phyloP scores from a whole-genome alignment of 2,329 filamentous ascomycete species.

The Scedosporium minutisporum region DNA sequence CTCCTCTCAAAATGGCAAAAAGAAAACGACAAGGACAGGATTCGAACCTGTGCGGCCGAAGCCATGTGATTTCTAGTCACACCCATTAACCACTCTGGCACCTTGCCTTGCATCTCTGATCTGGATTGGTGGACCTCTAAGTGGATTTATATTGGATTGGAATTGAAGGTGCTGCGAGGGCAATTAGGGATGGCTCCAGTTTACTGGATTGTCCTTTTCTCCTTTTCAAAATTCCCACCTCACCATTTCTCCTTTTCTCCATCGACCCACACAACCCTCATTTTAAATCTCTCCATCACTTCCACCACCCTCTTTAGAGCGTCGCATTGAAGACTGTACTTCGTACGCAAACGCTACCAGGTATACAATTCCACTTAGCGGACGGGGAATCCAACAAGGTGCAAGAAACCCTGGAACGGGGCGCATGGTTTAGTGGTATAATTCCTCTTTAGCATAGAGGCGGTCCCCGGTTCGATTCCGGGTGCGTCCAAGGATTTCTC shows the following conservation, averaged over 20 bases:
- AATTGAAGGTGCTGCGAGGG: too few species aligned
- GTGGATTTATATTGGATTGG: too few species aligned
- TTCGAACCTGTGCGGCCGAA: slow-evolving; percentile 1
- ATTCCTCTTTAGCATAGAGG: slow-evolving; percentile 5
- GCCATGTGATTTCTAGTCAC: slow-evolving; percentile 2
- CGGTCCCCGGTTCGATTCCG: slow-evolving; percentile 3
- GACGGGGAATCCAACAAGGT: neutral
- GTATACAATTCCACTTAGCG: neutral
- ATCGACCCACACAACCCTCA: too few species aligned
- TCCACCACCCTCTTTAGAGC: too few species aligned
- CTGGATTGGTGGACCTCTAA: too few species aligned
- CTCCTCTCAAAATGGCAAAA: neutral
- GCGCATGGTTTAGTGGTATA: slow-evolving; percentile 5
- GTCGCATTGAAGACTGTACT: too few species aligned
- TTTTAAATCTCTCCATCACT: too few species aligned
- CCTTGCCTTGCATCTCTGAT: neutral
- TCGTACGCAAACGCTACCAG: neutral
- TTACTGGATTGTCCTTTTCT: too few species aligned
- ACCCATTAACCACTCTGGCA: slow-evolving; percentile 2
- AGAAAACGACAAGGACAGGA: slow-evolving; percentile 2
- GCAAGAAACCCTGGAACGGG: neutral
- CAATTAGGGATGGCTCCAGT: too few species aligned
- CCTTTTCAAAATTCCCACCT: too few species aligned
- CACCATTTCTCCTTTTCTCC: too few species aligned
- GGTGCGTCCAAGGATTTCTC: neutral